Evolutionary conservation across 1,284 basidiomycete genomes (phyloP).

Genomic region (Xanthoconium separans): DNA sequence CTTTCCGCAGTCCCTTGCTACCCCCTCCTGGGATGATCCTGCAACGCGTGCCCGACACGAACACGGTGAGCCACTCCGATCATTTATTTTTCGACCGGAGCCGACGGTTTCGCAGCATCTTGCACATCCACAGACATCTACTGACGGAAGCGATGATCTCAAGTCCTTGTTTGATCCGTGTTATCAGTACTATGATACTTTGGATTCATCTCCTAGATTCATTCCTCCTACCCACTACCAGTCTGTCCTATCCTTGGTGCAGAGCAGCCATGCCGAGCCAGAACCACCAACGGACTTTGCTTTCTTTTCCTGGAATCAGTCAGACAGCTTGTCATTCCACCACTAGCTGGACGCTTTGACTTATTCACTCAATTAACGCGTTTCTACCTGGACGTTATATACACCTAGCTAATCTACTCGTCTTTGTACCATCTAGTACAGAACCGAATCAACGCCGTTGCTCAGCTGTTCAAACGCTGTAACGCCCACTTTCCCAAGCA

Average conservation of each 20-base stretch:
- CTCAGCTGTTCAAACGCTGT: slow-evolving; percentile 57
- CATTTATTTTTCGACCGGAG: not conserved
- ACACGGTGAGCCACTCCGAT: slow-evolving; percentile 15
- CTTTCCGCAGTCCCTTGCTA: slow-evolving; percentile 38
- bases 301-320: slow-evolving; percentile 22
- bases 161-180: slow-evolving; percentile 4
- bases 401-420: slow-evolving; percentile 15
- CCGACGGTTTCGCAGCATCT: slow-evolving; percentile 12
- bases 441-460: slow-evolving; percentile 4
- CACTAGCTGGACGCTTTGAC: slow-evolving; percentile 21
- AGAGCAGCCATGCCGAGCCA: slow-evolving; percentile 1
- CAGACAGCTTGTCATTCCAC: slow-evolving; percentile 23
- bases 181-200: slow-evolving; percentile 5
- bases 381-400: slow-evolving; percentile 8
- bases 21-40: slow-evolving; percentile 24
- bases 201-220: not conserved
- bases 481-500: slow-evolving; percentile 67
- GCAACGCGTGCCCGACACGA: not conserved
- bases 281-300: slow-evolving; percentile 17
- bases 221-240: slow-evolving; percentile 7
- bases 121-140: not conserved
- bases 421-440: slow-evolving; percentile 17
- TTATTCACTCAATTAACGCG: slow-evolving; percentile 33
- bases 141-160: not conserved
- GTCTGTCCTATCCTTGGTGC: slow-evolving; percentile 15